These are phyloP conservation scores for Colletotrichum camelliae DNA, from an alignment of 2,329 filamentous ascomycete genomes.

Conservation along the genomic window DNA sequence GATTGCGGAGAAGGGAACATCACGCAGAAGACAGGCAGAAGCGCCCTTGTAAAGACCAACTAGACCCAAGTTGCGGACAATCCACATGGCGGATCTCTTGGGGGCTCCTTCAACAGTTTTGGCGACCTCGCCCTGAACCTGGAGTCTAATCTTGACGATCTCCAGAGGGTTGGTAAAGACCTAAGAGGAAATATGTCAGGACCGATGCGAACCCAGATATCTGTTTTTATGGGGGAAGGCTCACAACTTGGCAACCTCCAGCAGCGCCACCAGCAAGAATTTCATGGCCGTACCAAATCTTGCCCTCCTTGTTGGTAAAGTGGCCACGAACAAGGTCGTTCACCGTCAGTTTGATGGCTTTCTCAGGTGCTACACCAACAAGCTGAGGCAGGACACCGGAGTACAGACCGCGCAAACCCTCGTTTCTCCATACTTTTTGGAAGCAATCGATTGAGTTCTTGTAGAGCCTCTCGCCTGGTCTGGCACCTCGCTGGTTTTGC, in stretches of 20 bases:
- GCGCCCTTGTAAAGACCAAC: constrained; percentile 97
- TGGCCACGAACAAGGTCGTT: constrained; percentile 87
- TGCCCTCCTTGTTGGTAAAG: constrained; percentile 75
- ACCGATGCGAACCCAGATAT: background rate
- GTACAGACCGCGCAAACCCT: constrained; percentile 89
- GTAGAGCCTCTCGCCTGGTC: constrained; percentile 87
- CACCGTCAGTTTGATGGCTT: constrained; percentile 98
- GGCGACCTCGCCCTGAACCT: constrained; percentile 94
- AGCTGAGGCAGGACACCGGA: constrained; percentile 94
- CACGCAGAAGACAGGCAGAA: constrained; percentile 89
- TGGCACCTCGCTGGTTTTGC: constrained; percentile 90
- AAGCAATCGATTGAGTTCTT: constrained; percentile 98
- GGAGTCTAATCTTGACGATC: constrained; percentile 98
- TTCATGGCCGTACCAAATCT: constrained; percentile 75
- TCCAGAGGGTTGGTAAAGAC: constrained; percentile 98
- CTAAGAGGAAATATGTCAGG: constrained; percentile 45
- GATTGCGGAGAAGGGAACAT: constrained; percentile 97
- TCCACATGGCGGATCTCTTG: constrained; percentile 96
- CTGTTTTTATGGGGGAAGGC: constrained; percentile 38
- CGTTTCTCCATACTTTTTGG: constrained; percentile 89
- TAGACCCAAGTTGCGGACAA: constrained; percentile 92
- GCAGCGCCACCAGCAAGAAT: constrained; percentile 87
- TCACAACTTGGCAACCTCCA: constrained; percentile 93
- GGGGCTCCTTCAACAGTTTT: constrained; percentile 84
- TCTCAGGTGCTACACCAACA: constrained; percentile 97